Evolutionary conservation across 2,329 filamentous ascomycete genomes (phyloP).

Genomic region (Iodosphaeria phyllophila): DNA sequence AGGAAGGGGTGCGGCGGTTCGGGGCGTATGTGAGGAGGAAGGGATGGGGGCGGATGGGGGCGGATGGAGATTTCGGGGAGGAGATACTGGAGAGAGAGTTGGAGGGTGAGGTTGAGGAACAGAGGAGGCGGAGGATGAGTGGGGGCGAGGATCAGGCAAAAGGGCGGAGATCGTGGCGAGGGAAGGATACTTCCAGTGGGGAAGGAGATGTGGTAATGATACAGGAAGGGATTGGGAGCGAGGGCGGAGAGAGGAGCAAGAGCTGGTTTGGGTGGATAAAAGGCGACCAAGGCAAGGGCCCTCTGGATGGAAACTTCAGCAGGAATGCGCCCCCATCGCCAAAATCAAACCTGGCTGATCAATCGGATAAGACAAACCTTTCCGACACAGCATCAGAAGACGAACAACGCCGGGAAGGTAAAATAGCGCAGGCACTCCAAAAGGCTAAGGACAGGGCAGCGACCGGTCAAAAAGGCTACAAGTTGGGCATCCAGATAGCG

Average conservation of each 20-base stretch:
- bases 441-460: constrained; percentile 9
- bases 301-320: no score
- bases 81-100: constrained; percentile 7
- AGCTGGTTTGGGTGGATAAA: constrained; percentile 3
- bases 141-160: constrained; percentile 7
- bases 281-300: constrained; percentile 17
- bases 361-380: constrained; percentile 3
- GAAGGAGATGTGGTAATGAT: constrained; percentile 10
- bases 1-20: constrained; percentile 52
- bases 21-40: constrained; percentile 61
- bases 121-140: no score
- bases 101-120: constrained; percentile 7
- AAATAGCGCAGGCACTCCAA: constrained; percentile 6
- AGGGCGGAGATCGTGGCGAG: constrained; percentile 9
- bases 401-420: no score
- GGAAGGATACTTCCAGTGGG: constrained; percentile 15
- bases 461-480: constrained; percentile 19
- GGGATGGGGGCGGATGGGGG: constrained; percentile 56
- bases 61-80: constrained; percentile 11
- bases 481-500: constrained; percentile 50
- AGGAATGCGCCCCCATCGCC: no score
- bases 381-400: no score
- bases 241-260: constrained; percentile 14
- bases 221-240: no score
- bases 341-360: neutral